Base-by-base conservation (phyloP, 768 basidiomycete species). In the Hydnomerulius pinastri region DNA sequence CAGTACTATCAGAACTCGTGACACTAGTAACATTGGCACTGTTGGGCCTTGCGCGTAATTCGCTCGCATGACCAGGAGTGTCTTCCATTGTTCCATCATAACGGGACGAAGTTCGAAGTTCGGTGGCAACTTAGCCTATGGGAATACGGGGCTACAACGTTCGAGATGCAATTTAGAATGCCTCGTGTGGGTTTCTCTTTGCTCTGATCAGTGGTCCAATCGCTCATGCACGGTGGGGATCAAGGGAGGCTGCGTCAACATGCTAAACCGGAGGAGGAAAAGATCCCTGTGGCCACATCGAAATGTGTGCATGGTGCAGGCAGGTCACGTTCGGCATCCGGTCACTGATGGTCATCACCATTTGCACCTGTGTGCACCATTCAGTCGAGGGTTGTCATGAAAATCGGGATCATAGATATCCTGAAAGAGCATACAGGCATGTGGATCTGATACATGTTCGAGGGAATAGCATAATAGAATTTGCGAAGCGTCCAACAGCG, bases 1-100 rank as follows among this genome's bases (percentile, higher is more conserved):
- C 93, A 98, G 68, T 97, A 92, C 69, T 98, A 92, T 66, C 83
- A 89, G 37, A 93, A 94, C 68, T 92, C 92, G 10, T 95, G 69
- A 81, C 35, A 4, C 36, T n/a, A n/a, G n/a, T n/a, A n/a, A n/a
- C n/a, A n/a, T n/a, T n/a, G n/a, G n/a, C n/a, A n/a, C n/a, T n/a
- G 24, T 15, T 28, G 20, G 28, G 30, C 43, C 50, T 48, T 35
- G 37, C 12, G 47, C 54, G 24, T 47, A 33, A 39, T 18, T 25
- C 18, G 23, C 32, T 28, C 44, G 36, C 59, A 30, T n/a, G n/a
- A n/a, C n/a, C n/a, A n/a, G n/a, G n/a, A n/a, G n/a, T n/a, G n/a
- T n/a, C n/a, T n/a, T n/a, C n/a, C n/a, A n/a, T n/a, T n/a, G 33
- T 35, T 11, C 35, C 11, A 15, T 39, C 20, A 18, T 17, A 39